Base-by-base conservation (phyloP, 352 stramenopile species). In the Phytophthora syringae region DNA sequence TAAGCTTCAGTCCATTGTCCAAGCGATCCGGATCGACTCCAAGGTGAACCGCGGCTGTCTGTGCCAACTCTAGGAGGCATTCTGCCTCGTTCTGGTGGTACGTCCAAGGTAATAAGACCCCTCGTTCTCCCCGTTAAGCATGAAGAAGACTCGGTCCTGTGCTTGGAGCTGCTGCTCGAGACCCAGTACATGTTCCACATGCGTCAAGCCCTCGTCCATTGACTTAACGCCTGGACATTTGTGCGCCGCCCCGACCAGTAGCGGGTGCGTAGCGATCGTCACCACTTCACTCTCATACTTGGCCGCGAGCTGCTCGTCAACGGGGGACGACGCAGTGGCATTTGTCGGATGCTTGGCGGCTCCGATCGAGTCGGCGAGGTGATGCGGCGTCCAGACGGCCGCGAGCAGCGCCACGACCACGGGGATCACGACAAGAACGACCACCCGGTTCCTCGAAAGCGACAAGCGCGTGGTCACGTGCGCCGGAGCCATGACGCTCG, bases 41-140 rank as follows among this genome's bases (percentile, higher is more conserved):
- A 7, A 90, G 76, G 3, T 57, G 47, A 32, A 72, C 10, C 5
- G 67, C 80, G 1, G 79, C 80, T 7, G 72, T 50, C 37, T 60
- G 43, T 22, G 81, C 74, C 5, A 91, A 60, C 45, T 88, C 70
- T n/a, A 74, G 53, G 18, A 90, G 53, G 52, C 82, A 93, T 12
- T 37, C 50, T 42, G 67, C 40, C 6, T 59, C 22, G 11, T 43
- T 18, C 34, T 76, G 57, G 13, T 60, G 54, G 15, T 70, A 39
- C 15, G 67, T 42, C 77, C 71, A 93, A 7, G 63, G 60, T 32
- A 89, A 28, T 43, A 72, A 76, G 2, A 89, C 7, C 24, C 80
- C 82, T 87, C 71, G 58, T 90, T 85, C 43, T 88, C 45, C 22
- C 84, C 82, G 36, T 91, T 93, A 30, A 90, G 73, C 76, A 88